Evolutionary conservation across 2,329 filamentous ascomycete species (phyloP).

Genomic region (Neofusicoccum ribis): DNA sequence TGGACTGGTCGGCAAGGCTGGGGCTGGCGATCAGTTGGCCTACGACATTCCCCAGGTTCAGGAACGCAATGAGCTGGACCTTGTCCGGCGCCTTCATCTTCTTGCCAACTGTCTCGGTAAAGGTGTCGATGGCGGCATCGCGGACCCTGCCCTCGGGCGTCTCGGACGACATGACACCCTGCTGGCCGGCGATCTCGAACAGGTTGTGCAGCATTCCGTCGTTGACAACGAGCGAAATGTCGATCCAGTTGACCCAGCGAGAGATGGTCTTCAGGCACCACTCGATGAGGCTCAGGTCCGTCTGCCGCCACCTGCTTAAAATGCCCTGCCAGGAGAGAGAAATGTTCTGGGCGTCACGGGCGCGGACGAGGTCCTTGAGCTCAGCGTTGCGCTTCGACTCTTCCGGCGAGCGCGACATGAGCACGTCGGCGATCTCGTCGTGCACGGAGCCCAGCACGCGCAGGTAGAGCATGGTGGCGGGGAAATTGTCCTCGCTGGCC

Average conservation of each 20-base stretch:
- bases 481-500: constrained; percentile 71
- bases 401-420: constrained; percentile 73
- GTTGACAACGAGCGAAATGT: constrained; percentile 91
- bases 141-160: constrained; percentile 71
- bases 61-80: constrained; percentile 86
- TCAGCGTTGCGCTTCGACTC: constrained; percentile 85
- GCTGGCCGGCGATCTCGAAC: constrained; percentile 81
- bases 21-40: constrained; percentile 82
- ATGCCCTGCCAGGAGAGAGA: constrained; percentile 90
- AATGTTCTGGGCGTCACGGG: constrained; percentile 84
- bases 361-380: constrained; percentile 86
- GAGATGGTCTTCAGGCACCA: constrained; percentile 89
- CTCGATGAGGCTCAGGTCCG: constrained; percentile 72
- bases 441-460: constrained; percentile 87
- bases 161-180: constrained; percentile 58
- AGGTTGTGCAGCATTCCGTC: constrained; percentile 75
- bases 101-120: constrained; percentile 95
- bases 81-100: constrained; percentile 97
- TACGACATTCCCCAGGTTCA: constrained; percentile 84
- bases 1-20: constrained; percentile 74
- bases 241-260: constrained; percentile 98
- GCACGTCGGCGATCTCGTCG: constrained; percentile 93
- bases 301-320: constrained; percentile 70
- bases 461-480: constrained; percentile 82
- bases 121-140: constrained; percentile 88